Base-by-base conservation (phyloP, 148 eudicot species). In the Simmondsia chinensis region DNA sequence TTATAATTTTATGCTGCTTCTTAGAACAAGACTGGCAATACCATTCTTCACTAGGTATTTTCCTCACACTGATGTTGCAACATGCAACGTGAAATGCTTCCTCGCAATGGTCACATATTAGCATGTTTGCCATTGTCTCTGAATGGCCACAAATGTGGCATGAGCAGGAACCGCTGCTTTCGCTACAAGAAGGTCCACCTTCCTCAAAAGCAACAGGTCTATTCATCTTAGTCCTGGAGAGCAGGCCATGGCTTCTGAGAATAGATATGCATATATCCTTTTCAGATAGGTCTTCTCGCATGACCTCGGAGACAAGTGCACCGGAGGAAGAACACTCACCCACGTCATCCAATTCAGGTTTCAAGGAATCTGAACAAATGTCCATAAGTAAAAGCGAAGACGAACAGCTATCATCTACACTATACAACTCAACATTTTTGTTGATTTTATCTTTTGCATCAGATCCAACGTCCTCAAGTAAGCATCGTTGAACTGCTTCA, bases 251-350 rank as follows among this genome's bases (percentile, higher is more conserved):
- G 33, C 79, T 67, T 71, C 57, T 66, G 17, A 81, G 76, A 47
- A 89, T 64, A 26, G 82, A 70, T 51, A 81, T 66, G 50, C 84
- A 79, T 20, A 66, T 14, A 51, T 76, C 74, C 60, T 59, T 73
- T 47, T 62, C 79, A 30, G 94, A 75, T 10, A 38, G 55, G 23
- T 70, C 63, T 37, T 74, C 76, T 29, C 59, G 52, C 41, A 39
- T 29, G 11, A 42, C 59, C 39, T 78, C 77, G 29, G 38, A 41
- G 27, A 68, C 50, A 56, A 65, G 52, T 26, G 63, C 80, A 48
- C 78, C 91, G 50, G 94, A 82, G 20, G 95, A 85, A 39, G 95
- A 85, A 61, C 89, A 82, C 60, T 85, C 94, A 37, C 80, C 85
- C 39, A 70, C 52, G 47, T 91, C 97, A 57, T 82, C 88, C 37